Evolutionary conservation across 2,329 filamentous ascomycete species (phyloP), one percentile per base, ranked within the genome.

Genomic region (Xylogone sp.): DNA sequence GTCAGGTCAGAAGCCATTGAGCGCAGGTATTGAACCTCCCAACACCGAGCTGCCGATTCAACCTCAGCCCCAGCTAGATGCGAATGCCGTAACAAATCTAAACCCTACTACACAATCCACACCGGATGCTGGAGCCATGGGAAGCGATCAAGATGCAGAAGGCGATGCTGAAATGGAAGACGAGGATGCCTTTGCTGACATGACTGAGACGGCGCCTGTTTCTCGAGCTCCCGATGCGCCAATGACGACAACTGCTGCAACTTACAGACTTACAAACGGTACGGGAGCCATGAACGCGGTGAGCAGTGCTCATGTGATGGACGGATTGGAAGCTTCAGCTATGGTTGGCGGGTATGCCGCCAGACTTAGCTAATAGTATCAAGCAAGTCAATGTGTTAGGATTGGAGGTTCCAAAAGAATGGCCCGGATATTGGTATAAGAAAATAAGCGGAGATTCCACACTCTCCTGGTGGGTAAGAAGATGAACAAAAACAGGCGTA

Each of bases 1-100:
- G 68, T 67, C 68, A 46, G 70, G 73, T 2, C 82, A 85, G 56
- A 72, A 71, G 43, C 58, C 75, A 2, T 64, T 84, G 50, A 58
- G 61, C 55, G 57, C 56, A 31, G 59, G 59, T 19, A 52, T 55
- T 13, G 31, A 51, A 3, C 47, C 51, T 39, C 46, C 54, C 31
- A 49, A 42, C 8, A 48, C 49, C 39, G 45, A 39, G 8, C 18
- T 13, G 6, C 21, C 10, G n/a, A 31, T 12, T 31, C 49, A 54
- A 56, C 18, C 61, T 55, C 47, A 61, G 60, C 50, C 52, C 13
- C 59, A 61, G 46, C 59, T 56, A 2, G 55, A 56, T 44, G 20
- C 29, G 22, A 39, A 39, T 39, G 27, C 59, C 62, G 16, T 56
- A 62, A 21, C 58, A 59, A 42, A 57, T 48, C 43, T 49, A 56